phyloP scores from a whole-genome alignment of 768 basidiomycete species.

The Pleurotus platypus region DNA sequence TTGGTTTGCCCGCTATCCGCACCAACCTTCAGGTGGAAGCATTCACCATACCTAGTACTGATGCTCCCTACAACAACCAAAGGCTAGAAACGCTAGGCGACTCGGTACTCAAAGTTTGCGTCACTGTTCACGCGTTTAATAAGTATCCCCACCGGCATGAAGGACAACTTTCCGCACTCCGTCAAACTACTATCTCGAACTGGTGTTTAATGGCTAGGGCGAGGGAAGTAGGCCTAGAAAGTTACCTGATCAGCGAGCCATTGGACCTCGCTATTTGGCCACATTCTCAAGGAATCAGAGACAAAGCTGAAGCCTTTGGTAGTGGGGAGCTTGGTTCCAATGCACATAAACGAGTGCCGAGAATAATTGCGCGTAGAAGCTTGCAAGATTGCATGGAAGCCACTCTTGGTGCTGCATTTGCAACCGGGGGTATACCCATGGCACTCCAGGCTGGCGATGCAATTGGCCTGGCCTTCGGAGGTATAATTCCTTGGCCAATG shows the following conservation, averaged over 20 bases:
- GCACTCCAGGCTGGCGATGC: slow-evolving; percentile 61
- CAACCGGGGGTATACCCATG: slow-evolving; percentile 68
- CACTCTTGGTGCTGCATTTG: slow-evolving; percentile 71
- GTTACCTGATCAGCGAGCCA: slow-evolving; percentile 59
- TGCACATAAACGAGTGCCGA: slow-evolving; percentile 28
- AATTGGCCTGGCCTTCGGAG: slow-evolving; percentile 73
- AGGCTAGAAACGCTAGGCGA: slow-evolving; percentile 87
- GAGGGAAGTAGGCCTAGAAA: slow-evolving; percentile 57
- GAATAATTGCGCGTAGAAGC: slow-evolving; percentile 61
- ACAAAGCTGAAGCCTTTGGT: slow-evolving; percentile 18
- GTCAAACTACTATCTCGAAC: slow-evolving; percentile 67
- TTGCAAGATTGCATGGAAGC: slow-evolving; percentile 91
- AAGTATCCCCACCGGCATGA: slow-evolving; percentile 76
- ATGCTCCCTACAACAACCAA: slow-evolving; percentile 73
- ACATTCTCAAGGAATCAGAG: slow-evolving; percentile 39
- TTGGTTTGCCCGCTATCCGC: slow-evolving; percentile 59
- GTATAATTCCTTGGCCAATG: slow-evolving; percentile 60
- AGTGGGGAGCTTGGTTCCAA: slow-evolving; percentile 7
- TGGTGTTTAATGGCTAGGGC: slow-evolving; percentile 66
- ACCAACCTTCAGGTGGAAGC: slow-evolving; percentile 66
- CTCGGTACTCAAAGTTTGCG: slow-evolving; percentile 72
- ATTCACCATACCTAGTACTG: slow-evolving; percentile 67
- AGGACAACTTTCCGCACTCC: slow-evolving; percentile 70
- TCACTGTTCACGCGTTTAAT: slow-evolving; percentile 75
- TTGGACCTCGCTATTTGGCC: slow-evolving; percentile 57